These are phyloP conservation scores for Abelmoschus esculentus DNA, from an alignment of 345 rosid species.

Conservation along the genomic window DNA sequence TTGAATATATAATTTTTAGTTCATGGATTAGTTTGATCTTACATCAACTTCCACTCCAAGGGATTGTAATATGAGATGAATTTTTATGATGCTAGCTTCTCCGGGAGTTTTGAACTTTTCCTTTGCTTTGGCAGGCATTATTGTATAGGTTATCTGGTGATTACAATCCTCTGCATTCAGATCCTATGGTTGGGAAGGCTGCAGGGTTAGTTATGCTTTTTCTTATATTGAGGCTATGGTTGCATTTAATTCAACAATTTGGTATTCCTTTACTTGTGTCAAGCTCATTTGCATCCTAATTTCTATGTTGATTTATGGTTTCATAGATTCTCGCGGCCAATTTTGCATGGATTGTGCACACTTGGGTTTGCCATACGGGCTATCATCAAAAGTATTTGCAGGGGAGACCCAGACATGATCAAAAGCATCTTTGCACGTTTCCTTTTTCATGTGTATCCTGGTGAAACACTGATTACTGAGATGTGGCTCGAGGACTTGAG, in stretches of 20 bases:
- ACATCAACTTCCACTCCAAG: background rate
- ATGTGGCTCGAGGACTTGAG: conserved; percentile 83
- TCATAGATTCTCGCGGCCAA: conserved; percentile 67
- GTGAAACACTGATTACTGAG: conserved; percentile 69
- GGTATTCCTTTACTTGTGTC: background rate
- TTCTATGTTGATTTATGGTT: conserved; percentile 17
- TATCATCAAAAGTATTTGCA: conserved; percentile 64
- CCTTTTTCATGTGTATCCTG: conserved; percentile 77
- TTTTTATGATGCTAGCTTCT: conserved; percentile 6
- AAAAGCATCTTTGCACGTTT: conserved; percentile 62
- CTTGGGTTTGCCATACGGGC: conserved; percentile 83
- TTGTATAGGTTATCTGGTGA: conserved; percentile 91
- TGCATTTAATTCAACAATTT: background rate
- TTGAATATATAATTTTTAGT: background rate
- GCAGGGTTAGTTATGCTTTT: conserved; percentile 58
- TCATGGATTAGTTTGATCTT: background rate
- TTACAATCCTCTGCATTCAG: conserved; percentile 91
- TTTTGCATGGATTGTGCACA: conserved; percentile 85
- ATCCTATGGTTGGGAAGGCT: conserved; percentile 56
- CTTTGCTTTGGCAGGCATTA: conserved; percentile 58
- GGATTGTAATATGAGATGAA: background rate
- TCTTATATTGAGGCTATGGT: background rate
- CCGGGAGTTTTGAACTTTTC: conserved; percentile 10
- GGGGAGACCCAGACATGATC: conserved; percentile 52
- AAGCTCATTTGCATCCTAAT: background rate